A percentile compares a stretch with the other conserved stretches of the same genome.
Conservation (phyloP, 768 basidiomycete species). For the Tulasnella sp. region DNA sequence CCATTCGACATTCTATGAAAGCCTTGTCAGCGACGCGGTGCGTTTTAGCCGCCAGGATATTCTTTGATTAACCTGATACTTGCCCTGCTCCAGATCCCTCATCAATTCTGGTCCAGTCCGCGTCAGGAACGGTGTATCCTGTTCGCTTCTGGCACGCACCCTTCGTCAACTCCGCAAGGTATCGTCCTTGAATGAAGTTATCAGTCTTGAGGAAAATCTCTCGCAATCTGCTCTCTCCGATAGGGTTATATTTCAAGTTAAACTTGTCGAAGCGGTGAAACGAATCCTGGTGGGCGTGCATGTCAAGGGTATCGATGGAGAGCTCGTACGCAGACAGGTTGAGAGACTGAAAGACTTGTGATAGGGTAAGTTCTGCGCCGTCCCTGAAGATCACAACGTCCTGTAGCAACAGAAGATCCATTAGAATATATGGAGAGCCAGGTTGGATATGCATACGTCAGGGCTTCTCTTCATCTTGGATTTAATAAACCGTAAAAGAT, state of each 20-base stretch:
- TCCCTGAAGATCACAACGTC: slow-evolving; percentile 96
- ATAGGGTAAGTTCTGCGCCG: slow-evolving; percentile 74
- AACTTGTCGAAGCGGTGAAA: slow-evolving; percentile 99
- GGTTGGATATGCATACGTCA: slow-evolving; percentile 42
- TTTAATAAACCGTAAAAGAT: slow-evolving; percentile 96
- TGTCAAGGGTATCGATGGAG: slow-evolving; percentile 97
- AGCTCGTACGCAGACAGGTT: slow-evolving; percentile 94
- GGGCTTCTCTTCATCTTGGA: slow-evolving; percentile 91
- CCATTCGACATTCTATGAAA: slow-evolving; percentile 84
- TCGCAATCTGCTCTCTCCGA: slow-evolving; percentile 86
- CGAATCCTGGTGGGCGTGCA: slow-evolving; percentile 97
- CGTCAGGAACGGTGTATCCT: neutral
- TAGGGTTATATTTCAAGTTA: slow-evolving; percentile 95
- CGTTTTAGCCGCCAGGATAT: neutral
- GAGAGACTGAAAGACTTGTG: slow-evolving; percentile 93
- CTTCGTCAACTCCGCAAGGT: slow-evolving; percentile 89
- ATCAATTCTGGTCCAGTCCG: slow-evolving; percentile 66
- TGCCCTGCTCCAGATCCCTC: slow-evolving; percentile 95
- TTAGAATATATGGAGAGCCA: neutral
- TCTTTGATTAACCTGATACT: slow-evolving; percentile 68
- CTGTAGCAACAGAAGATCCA: slow-evolving; percentile 34
- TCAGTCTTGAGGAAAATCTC: slow-evolving; percentile 99
- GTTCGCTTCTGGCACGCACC: slow-evolving; percentile 39
- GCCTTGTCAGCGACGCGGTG: neutral
- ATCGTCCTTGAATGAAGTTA: slow-evolving; percentile 84